phyloP scores from a whole-genome alignment of 2,329 filamentous ascomycete species.

The Curvularia sp. region DNA sequence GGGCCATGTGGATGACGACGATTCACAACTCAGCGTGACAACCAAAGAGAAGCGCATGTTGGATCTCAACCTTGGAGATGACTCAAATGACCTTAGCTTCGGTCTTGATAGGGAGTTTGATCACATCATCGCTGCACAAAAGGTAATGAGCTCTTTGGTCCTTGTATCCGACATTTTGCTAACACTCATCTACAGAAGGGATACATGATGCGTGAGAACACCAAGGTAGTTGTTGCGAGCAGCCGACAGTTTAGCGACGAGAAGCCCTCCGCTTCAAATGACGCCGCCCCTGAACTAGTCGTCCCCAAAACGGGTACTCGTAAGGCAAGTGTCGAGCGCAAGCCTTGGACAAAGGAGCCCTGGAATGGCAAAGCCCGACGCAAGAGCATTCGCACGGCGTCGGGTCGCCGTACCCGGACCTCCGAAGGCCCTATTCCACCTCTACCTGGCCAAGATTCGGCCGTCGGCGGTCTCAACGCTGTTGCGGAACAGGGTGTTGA shows the following conservation, averaged over 20 bases:
- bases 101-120: constrained; percentile 94
- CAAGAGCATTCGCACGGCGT: constrained; percentile 66
- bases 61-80: constrained; percentile 79
- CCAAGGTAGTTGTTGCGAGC: constrained; percentile 93
- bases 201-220: constrained; percentile 98
- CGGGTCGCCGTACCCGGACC: constrained; percentile 65
- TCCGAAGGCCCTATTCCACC: constrained; percentile 74
- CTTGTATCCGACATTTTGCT: not conserved
- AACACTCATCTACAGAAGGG: constrained; percentile 70
- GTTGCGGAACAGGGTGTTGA: constrained; percentile 73
- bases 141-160: constrained; percentile 48
- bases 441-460: constrained; percentile 86
- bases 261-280: constrained; percentile 62
- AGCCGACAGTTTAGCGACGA: constrained; percentile 67
- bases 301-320: constrained; percentile 74
- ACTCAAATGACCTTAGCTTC: constrained; percentile 75
- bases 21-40: constrained; percentile 38
- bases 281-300: constrained; percentile 50
- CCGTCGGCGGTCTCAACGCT: constrained; percentile 68
- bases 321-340: constrained; percentile 70
- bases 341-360: constrained; percentile 92
- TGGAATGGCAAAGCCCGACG: constrained; percentile 86
- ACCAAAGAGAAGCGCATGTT: constrained; percentile 62
- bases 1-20: constrained; percentile 44
- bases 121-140: constrained; percentile 93